Evolutionary conservation across 2,329 filamentous ascomycete genomes (phyloP), one percentile per base, ranked within the genome.

Genomic region (Trichothecium roseum): DNA sequence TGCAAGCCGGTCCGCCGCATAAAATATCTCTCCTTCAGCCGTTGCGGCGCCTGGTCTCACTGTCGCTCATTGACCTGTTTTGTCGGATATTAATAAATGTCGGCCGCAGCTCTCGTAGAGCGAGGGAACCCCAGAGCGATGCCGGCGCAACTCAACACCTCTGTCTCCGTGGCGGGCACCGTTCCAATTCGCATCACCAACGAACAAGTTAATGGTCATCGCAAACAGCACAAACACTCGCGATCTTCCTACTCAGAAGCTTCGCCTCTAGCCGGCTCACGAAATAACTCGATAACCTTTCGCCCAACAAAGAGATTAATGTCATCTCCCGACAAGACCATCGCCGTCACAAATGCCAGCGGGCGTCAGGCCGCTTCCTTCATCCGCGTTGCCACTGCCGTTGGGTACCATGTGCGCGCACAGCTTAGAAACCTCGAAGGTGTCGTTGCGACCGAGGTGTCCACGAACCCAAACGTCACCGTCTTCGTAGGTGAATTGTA

Each of bases 351-450:
- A 64, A 96, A 96, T 63, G 86, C 86, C 55, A 89, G 86, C 56
- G 91, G 91, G 53, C 84, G 91, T 50, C 91, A 98, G 68, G 87
- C 89, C 45, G 89, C 89, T 39, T 95, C 88, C 40, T 78, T 98
- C 52, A 91, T 95, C 49, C 83, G 91, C 47, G 87, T 94, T 54
- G 89, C 89, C 39, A 85, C 85, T 30, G 91, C 91, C 40, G 81
- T 96, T 37, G 91, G 91, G 45, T 96, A 91, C 68, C 78, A 81
- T 56, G 89, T 98, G 38, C 84, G 85, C 52, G 91, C 88, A 20
- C 91, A 96, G 64, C 72, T 96, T 57, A 78, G 87, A 52, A 89
- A 86, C 50, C 74, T 83, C 43, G 84, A 91, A 51, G 86, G 86
- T 37, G 74, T 94, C 34, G 85, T 96, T 38, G 87, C 88, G 28